These are phyloP conservation scores for Populus ilicifolia DNA, from an alignment of 345 rosid species.

Conservation along the genomic window DNA sequence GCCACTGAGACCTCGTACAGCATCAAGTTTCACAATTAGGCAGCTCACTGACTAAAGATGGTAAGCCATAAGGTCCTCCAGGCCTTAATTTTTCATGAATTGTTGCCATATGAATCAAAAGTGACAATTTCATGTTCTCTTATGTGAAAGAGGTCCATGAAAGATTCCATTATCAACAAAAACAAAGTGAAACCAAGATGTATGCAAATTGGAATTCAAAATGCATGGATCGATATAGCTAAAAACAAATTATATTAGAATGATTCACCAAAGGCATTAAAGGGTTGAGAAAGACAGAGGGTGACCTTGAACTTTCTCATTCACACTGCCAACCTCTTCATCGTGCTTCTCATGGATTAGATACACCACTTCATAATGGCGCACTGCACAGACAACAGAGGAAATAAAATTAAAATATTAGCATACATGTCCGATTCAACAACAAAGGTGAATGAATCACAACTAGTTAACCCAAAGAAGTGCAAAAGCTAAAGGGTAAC, in stretches of 20 bases:
- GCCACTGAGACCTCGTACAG: not conserved
- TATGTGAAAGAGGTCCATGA: not conserved
- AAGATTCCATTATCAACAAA: not conserved
- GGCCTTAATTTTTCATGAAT: not conserved
- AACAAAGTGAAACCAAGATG: not conserved
- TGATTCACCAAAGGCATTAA: not conserved
- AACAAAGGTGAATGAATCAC: not conserved
- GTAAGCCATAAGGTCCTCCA: not conserved
- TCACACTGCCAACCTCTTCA: constrained; percentile 64
- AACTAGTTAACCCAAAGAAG: not conserved
- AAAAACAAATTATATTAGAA: too few relatives aligned
- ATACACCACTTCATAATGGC: constrained; percentile 94
- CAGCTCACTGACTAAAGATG: not conserved
- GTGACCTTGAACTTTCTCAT: constrained; percentile 85
- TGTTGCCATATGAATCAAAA: not conserved
- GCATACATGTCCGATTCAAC: not conserved
- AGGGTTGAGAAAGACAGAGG: not conserved
- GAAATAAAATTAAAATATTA: not conserved
- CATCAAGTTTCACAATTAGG: not conserved
- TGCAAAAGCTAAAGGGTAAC: too few relatives aligned
- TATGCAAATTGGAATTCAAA: too few relatives aligned
- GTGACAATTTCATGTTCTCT: not conserved
- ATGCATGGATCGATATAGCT: too few relatives aligned
- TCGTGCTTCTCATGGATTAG: constrained; percentile 83
- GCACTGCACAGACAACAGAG: constrained; percentile 45